Evolutionary conservation across 768 basidiomycete species (phyloP), one percentile per base, ranked within the genome.

Genomic region (Boletus tomentosulus): DNA sequence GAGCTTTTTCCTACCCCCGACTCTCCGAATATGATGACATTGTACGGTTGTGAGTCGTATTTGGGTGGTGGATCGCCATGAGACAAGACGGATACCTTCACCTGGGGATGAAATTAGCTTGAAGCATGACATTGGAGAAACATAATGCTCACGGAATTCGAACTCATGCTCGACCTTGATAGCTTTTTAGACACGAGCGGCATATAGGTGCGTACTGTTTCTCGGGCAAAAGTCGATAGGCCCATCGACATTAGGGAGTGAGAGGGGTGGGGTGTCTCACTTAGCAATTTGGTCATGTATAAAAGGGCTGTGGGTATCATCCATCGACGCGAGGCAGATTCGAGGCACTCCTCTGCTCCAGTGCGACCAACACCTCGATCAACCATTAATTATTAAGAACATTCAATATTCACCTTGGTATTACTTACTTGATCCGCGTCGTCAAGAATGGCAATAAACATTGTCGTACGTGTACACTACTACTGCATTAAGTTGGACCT

Each of bases 1-100:
- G 73, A 73, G 53, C 77, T 78, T 53, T 78, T 78, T 2, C 71
- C 71, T 7, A 46, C 37, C 15, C 66, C 66, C 10, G 66, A 57
- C 47, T 67, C 66, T 24, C 67, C 66, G 12, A 67, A 69, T 46
- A 67, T 57, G 42, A 67, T 34, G 48, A 69, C 60, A 27, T 67
- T 67, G 46, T 38, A 50, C 6, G 55, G 50, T 7, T 51, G 55
- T 5, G 57, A 53, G 41, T 62, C 46, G 28, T 62, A 65, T 33
- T 53, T 25, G 25, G 60, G 57, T 0, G 65, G 65, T 33, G 53
- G 38, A 19, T 48, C 42, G 7, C 24, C 41, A 11, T 12, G 25
- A 44, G 22, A 38, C 27, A 39, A 24, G n/a, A 35, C 46, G 39
- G 48, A 30, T 34, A 11, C 6, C 62, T 66, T 56, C 25, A 3